These are phyloP conservation scores for Pelargonium australe DNA, from an alignment of 441 rosid species.

Conservation along the genomic window DNA sequence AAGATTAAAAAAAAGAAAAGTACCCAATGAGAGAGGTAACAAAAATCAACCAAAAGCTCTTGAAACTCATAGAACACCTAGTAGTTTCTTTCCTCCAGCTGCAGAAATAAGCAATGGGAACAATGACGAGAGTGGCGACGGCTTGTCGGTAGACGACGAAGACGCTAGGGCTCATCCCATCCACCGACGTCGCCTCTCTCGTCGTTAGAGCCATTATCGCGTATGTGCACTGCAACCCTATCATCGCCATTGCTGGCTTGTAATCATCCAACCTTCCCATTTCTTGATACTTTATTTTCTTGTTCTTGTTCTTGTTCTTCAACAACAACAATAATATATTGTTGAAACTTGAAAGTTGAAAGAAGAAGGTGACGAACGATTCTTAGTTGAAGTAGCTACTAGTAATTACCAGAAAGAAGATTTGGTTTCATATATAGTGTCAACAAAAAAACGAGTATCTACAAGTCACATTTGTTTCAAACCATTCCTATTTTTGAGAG, in stretches of 20 bases:
- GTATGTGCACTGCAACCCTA: constrained; percentile 36
- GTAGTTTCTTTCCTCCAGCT: constrained; percentile 4
- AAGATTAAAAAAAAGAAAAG: too few relatives aligned
- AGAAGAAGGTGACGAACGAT: too few relatives aligned
- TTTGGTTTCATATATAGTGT: too few relatives aligned
- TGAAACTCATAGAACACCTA: constrained; percentile 24
- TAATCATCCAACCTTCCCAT: constrained; percentile 28
- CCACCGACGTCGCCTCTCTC: constrained; percentile 40
- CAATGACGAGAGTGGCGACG: constrained; percentile 37
- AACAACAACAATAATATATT: too few relatives aligned
- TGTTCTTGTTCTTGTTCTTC: background rate
- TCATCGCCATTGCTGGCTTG: constrained; percentile 43
- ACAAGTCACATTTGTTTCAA: too few relatives aligned
- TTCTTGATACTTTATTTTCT: too few relatives aligned
- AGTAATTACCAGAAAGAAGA: too few relatives aligned
- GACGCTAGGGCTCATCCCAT: constrained; percentile 49
- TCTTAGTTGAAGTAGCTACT: too few relatives aligned
- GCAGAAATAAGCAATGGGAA: constrained; percentile 7
- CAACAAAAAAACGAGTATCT: too few relatives aligned
- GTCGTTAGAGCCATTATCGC: constrained; percentile 35
- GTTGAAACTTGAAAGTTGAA: too few relatives aligned
- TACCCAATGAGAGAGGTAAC: constrained; percentile 49
- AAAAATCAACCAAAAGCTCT: constrained; percentile 41
- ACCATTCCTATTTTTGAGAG: too few relatives aligned
- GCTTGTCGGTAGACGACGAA: constrained; percentile 54